A percentile compares a stretch with the other conserved stretches of the same genome.
Evolutionary conservation across 1,284 basidiomycete species (phyloP).

Genomic region (Microbotryum lychnidis-dioicae): DNA sequence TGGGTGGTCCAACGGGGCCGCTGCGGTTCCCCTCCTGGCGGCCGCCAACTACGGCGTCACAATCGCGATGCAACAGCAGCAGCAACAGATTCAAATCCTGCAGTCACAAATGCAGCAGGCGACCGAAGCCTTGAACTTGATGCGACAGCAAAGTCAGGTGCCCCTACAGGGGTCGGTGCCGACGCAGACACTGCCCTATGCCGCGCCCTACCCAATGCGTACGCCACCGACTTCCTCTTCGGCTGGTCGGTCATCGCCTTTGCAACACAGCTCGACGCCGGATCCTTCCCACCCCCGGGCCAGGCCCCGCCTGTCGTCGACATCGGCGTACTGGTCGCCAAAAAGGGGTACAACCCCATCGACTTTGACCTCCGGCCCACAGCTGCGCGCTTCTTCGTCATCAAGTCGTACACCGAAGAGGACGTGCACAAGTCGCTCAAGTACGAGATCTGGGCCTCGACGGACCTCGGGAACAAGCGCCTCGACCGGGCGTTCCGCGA

Average conservation of each 20-base stretch:
- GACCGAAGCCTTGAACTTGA: constrained; percentile 4
- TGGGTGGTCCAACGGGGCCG: too few species aligned
- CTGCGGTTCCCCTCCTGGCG: not conserved
- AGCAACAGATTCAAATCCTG: constrained; percentile 21
- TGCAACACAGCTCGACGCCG: too few species aligned
- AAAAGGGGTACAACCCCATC: constrained; percentile 83
- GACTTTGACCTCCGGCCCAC: constrained; percentile 72
- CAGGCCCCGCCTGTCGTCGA: constrained; percentile 50
- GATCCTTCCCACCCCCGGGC: too few species aligned
- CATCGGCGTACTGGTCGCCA: constrained; percentile 72
- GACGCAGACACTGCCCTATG: not conserved
- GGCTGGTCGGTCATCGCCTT: too few species aligned
- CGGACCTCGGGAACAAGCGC: constrained; percentile 88
- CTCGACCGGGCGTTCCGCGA: constrained; percentile 93
- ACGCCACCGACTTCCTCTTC: too few species aligned
- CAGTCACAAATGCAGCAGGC: constrained; percentile 4
- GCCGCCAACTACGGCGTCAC: constrained; percentile 7
- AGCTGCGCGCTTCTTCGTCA: constrained; percentile 85
- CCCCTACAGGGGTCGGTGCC: not conserved
- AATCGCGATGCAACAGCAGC: constrained; percentile 21
- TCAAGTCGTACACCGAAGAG: constrained; percentile 96
- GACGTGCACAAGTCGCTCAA: constrained; percentile 70
- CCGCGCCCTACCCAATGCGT: too few species aligned
- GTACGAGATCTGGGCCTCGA: constrained; percentile 87
- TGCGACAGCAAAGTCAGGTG: not conserved